Evolutionary conservation across 768 basidiomycete species (phyloP), one percentile per base, ranked within the genome.

Genomic region (Strobilomyces confusus): DNA sequence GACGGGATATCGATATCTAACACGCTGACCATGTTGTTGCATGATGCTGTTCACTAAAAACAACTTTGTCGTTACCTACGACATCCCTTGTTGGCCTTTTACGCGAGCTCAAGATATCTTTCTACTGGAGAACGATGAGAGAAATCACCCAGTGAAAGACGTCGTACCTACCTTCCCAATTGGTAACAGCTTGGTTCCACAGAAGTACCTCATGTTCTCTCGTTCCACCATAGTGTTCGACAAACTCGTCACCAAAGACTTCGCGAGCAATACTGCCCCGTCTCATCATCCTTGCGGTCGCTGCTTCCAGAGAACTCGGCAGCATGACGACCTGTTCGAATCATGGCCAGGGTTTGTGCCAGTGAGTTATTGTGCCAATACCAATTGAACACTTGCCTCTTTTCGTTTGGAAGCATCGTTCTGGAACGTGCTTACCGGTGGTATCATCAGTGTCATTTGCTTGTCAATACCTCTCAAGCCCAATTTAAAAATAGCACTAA

Each of bases 211-310:
- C 94, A 66, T 98, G 89, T 68, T 92, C 81, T 62, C 95, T 82
- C n/a, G 97, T 98, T 9, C 93, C 95, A 3, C 89, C 92, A 63
- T 82, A 95, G 67, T 99, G 97, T 15, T 98, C 91, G 1, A 98
- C 91, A 63, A 98, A 97, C 22, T 83, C 84, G 63, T 93, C 75
- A 0, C 95, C 95, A 51, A 98, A 83, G 38, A 92, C 75, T 64
- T 94, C 87, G 30, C 97, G 79, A 3, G 97, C 97, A 47, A 95
- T 71, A 61, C 92, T 94, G 14, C 76, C 81, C 4, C 79, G 72
- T 29, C 72, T 73, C 83, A 89, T 87, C 88, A 99, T 97, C 46
- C 78, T 76, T 38, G 75, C 72, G 4, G 92, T 91, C 4, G 95
- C 95, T 6, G 79, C 72, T 63, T 92, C 87, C 34, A 99, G 76